phyloP scores from a whole-genome alignment of 2,329 filamentous ascomycete genomes.

The Microthyrium microscopicum region DNA sequence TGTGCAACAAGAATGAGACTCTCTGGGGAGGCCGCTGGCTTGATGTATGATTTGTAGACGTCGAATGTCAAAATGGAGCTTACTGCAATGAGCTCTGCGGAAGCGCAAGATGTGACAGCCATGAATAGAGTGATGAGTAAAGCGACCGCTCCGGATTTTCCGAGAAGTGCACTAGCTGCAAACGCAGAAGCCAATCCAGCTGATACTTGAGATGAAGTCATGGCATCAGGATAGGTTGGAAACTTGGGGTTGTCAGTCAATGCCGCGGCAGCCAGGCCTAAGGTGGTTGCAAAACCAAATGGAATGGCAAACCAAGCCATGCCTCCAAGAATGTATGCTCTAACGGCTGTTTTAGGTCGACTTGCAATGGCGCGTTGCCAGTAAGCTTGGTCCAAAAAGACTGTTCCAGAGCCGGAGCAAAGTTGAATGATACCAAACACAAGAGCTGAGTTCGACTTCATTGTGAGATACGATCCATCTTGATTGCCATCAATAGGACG shows the following conservation, averaged over 20 bases:
- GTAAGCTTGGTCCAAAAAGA: slow-evolving; percentile 29
- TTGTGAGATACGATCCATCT: slow-evolving; percentile 24
- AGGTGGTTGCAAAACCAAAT: slow-evolving; percentile 28
- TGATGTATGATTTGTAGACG: slow-evolving; percentile 26
- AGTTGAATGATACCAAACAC: slow-evolving; percentile 28
- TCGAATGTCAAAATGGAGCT: slow-evolving; percentile 25
- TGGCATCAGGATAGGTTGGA: slow-evolving; percentile 23
- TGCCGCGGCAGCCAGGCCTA: slow-evolving; percentile 29
- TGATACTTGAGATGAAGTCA: slow-evolving; percentile 12
- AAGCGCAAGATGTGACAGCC: slow-evolving; percentile 17
- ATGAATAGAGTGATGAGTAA: slow-evolving; percentile 17
- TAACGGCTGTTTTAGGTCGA: slow-evolving; percentile 21
- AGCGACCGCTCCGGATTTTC: slow-evolving; percentile 15
- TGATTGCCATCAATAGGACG: slow-evolving; percentile 22
- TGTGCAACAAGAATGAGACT: slow-evolving; percentile 25
- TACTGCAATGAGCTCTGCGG: slow-evolving; percentile 24
- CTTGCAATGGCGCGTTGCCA: slow-evolving; percentile 30
- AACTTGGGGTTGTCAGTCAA: slow-evolving; percentile 26
- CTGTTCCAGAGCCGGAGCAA: slow-evolving; percentile 19
- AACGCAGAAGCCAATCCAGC: slow-evolving; percentile 17
- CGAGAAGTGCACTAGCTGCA: slow-evolving; percentile 16
- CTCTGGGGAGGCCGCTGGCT: slow-evolving; percentile 19
- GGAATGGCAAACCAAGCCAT: slow-evolving; percentile 34
- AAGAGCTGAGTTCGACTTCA: slow-evolving; percentile 25
- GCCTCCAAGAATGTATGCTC: slow-evolving; percentile 24